A percentile compares a stretch with the other conserved stretches of the same genome.
phyloP scores from a whole-genome alignment of 1,139 yeast species.

The Geotrichum bryndzae region DNA sequence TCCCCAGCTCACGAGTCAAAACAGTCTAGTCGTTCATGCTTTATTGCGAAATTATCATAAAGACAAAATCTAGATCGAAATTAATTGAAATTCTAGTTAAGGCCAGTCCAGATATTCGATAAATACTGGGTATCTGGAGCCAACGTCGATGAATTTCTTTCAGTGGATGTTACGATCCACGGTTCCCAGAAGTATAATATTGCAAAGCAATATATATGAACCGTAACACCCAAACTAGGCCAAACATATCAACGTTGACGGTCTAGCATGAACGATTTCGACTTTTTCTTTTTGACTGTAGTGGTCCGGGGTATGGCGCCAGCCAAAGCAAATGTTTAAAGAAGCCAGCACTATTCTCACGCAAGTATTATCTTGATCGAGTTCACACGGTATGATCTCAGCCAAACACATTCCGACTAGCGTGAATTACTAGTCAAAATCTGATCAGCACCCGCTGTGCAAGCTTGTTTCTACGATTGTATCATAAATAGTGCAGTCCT shows the following conservation, averaged over 20 bases:
- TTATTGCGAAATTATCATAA: background rate
- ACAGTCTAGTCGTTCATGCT: background rate
- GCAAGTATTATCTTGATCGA: slow-evolving; percentile 88
- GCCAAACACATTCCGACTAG: slow-evolving; percentile 34
- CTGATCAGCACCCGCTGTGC: slow-evolving; percentile 48
- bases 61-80: background rate
- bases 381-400: slow-evolving; percentile 75
- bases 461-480: background rate
- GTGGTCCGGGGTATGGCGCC: background rate
- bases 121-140: background rate
- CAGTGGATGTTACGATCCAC: no score
- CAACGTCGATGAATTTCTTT: background rate
- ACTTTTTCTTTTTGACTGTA: background rate
- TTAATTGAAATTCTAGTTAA: background rate
- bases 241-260: background rate
- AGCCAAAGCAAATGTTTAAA: background rate
- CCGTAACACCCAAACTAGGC: background rate
- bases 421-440: background rate
- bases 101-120: background rate
- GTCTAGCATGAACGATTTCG: background rate
- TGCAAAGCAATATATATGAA: no score
- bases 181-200: no score
- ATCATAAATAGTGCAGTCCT: background rate
- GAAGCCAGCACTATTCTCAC: slow-evolving; percentile 52
- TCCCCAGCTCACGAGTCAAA: background rate